Base-by-base conservation (phyloP, 768 basidiomycete genomes). In the Mrakia frigida region DNA sequence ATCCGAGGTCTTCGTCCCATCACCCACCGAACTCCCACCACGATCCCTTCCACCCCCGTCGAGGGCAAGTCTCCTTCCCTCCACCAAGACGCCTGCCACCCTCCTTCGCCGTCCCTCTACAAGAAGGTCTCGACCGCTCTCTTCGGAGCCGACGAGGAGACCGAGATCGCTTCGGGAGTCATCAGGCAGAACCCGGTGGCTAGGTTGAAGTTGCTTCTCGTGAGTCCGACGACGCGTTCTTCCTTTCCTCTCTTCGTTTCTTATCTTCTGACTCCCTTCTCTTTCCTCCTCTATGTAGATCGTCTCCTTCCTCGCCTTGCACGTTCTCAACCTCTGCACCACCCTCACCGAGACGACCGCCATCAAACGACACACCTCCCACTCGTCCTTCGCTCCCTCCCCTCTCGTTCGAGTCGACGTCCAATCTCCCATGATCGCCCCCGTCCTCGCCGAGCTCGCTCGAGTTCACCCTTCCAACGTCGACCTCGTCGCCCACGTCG, bases 291-390 rank as follows among this genome's bases (percentile, higher is more conserved):
- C 46, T 69, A 2, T 28, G 21, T 14, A 90, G 89, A 93, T 99
- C 79, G 90, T 90, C 25, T 90, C 94, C 4, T 99, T 98, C 88
- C 87, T 96, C 79, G 89, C 89, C 0, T 85, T 99, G 3, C 97
- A 99, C 80, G 88, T 94, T 74, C 87, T 97, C 78, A 98, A 98
- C 86, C 88, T 98, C 76, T 91, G 90, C 82, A 92, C 95, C 0
- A 94, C 97, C 0, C 88, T 99, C 69, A 91, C 94, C 0, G 87
- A 89, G 43, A 86, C 87, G n/a, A 86, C 88, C 80, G 82, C 88
- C 75, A 79, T 88, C 83, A 80, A 87, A 79, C 84, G 87, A 76
- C 84, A 86, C 81, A 85, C 84, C 37, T 39, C 80, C 74, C 69
- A 80, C 78, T 73, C 72, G 68, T 79, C 74, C 35, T 78, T 35